These are phyloP conservation scores for Thymus quinquecostatus DNA, from an alignment of 257 asterid genomes.

Conservation along the genomic window DNA sequence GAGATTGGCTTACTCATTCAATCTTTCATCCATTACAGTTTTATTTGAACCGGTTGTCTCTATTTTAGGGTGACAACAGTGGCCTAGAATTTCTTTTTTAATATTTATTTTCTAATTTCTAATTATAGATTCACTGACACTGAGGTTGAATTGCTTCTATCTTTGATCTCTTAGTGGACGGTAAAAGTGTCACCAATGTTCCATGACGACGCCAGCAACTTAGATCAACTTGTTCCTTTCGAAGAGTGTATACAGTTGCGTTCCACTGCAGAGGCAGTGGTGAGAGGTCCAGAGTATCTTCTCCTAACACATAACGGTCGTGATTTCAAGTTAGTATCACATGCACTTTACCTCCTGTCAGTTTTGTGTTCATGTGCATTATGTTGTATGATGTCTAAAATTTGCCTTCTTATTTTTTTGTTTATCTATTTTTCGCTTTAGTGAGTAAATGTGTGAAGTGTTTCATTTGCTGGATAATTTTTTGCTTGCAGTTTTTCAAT, in stretches of 20 bases:
- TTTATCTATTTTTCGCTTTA: constrained; percentile 4
- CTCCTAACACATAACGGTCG: constrained; percentile 94
- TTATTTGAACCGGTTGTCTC: constrained; percentile 10
- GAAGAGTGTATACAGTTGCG: constrained; percentile 79
- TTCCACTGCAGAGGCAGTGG: constrained; percentile 72
- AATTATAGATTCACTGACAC: constrained; percentile 9
- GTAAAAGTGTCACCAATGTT: constrained; percentile 88
- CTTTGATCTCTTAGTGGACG: constrained; percentile 71
- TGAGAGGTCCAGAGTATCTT: constrained; percentile 90
- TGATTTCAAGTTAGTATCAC: constrained; percentile 78
- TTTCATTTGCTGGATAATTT: constrained; percentile 17
- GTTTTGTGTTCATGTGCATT: constrained; percentile 25
- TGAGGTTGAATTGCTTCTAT: constrained; percentile 36
- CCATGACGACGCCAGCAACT: constrained; percentile 93
- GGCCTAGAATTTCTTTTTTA: neutral
- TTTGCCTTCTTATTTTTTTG: neutral
- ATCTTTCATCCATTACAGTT: constrained; percentile 1
- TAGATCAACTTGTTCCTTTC: constrained; percentile 90
- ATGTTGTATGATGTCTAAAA: constrained; percentile 14
- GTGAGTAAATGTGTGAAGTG: constrained; percentile 10
- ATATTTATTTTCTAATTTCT: neutral
- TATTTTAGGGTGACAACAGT: constrained; percentile 15
- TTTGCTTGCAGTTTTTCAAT: neutral
- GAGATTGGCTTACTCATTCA: neutral
- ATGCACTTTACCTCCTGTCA: constrained; percentile 36